These are phyloP conservation scores for Arthrobotrys sinensis DNA, from an alignment of 2,329 filamentous ascomycete genomes.

Conservation along the genomic window DNA sequence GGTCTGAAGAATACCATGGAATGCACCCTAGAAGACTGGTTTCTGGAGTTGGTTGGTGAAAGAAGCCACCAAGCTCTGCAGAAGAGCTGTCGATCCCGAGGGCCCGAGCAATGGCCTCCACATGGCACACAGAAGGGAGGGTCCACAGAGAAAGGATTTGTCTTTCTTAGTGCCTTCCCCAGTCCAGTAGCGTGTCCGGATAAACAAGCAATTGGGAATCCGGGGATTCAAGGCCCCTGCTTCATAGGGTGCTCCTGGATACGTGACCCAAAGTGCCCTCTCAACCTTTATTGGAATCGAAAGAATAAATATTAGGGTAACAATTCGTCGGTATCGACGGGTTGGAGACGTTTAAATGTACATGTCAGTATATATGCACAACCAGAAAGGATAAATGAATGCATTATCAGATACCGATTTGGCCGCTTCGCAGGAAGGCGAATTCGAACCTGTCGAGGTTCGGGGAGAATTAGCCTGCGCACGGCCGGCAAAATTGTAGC, in stretches of 20 bases:
- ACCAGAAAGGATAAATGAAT: slow-evolving; percentile 8
- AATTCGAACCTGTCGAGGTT: slow-evolving; percentile 10
- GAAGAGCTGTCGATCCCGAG: slow-evolving; percentile 39
- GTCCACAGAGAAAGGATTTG: slow-evolving; percentile 7
- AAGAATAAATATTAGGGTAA: not conserved
- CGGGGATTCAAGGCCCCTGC: slow-evolving; percentile 12
- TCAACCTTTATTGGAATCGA: not conserved
- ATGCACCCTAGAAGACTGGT: slow-evolving; percentile 10
- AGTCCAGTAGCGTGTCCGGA: slow-evolving; percentile 33
- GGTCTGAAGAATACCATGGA: slow-evolving; percentile 35
- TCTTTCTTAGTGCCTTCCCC: slow-evolving; percentile 32
- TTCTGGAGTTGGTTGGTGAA: not conserved
- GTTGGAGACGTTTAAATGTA: not conserved
- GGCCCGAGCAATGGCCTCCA: slow-evolving; percentile 45
- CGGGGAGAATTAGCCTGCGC: slow-evolving; percentile 44
- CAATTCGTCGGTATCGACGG: not conserved
- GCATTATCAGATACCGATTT: slow-evolving; percentile 17
- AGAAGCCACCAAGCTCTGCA: not conserved
- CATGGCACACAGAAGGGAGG: not conserved
- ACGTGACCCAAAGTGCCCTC: too few relatives aligned
- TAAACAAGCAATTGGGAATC: slow-evolving; percentile 39
- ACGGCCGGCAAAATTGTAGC: slow-evolving; percentile 48
- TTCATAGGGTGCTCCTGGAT: not conserved
- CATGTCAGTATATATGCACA: not conserved
- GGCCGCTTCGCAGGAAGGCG: slow-evolving; percentile 9